Base-by-base conservation (phyloP, 192 early-diverging fungal species). In the Linnemannia schmuckeri region DNA sequence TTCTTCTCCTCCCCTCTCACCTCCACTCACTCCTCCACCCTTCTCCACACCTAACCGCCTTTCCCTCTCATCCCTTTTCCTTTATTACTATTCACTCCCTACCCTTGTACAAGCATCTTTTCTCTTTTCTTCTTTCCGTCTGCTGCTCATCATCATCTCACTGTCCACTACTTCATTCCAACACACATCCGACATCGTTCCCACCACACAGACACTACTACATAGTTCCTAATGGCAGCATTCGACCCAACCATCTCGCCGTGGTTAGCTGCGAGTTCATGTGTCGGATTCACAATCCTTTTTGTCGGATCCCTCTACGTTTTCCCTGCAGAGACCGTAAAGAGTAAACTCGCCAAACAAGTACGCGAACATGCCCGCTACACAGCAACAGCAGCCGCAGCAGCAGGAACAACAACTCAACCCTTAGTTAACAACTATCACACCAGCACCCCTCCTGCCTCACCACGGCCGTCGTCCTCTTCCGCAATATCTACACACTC, bases 271-370 rank as follows among this genome's bases (percentile, higher is more conserved):
- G 85, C 81, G 66, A 17, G 81, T n/a, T 82, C 88, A 15, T 94
- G 93, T 78, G 37, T 90, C 30, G 46, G 82, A 6, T 91, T 93
- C 77, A 91, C 93, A 7, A 33, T 88, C n/a, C 40, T 89, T 22
- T 95, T 93, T 85, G 89, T 95, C 54, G 91, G 89, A 33, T 90
- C 90, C 20, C 89, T 95, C 69, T 95, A 94, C 72, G n/a, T 94
- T 13, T 89, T 91, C 30, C 85, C 85, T n/a, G 38, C 74, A 44
- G 44, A 72, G 46, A 42, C 55, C 0, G 61, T 30, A 13, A 66
- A 66, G 30, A 30, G 61, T 12, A 66, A 66, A 33, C 61, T 66
- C 27, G 61, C 61, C 27, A 83, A 83, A 37, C 66, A 70, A 71
- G 74, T 35, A 12, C 78, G 78, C 33, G 75, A 82, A 72, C 70